Evolutionary conservation across 1,284 basidiomycete genomes (phyloP), one percentile per base, ranked within the genome.

Genomic region (Ceratobasidium papillatum): DNA sequence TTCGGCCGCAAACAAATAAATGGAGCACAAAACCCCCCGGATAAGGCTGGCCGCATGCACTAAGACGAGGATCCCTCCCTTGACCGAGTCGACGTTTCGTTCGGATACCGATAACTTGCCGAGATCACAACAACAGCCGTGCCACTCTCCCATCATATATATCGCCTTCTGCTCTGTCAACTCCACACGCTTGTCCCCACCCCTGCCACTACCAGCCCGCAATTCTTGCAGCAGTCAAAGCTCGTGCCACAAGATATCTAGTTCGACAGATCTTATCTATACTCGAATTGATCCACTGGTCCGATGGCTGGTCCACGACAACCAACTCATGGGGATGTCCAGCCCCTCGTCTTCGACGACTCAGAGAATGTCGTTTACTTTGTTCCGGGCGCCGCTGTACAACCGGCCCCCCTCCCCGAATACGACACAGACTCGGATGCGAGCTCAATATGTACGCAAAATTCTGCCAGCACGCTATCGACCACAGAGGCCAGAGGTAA

Each of bases 381-480:
- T 14, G 47, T 68, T 2, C 45, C 45, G 19, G 51, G 51, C 45
- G 12, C 25, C 45, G 30, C 25, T 14, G 25, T 36, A 38, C 25
- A 43, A 36, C 36, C 45, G 14, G 14, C 45, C 25, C 64, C 64
- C 17, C 64, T 25, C 3, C 51, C 36, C 19, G 51, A 52, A 25
- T 17, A 32, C 3, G 66, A 69, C 27, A 43, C 66, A 22, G 65
- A 68, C 19, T 58, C 66, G 17, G 66, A 69, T 38, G 27, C 52
- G 5, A 58, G 49, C 43, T 69, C 66, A 17, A 41, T 58, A 34
- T 58, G 5, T 27, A 51, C 63, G 12, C 43, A 51, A n/a, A 38
- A 65, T 11, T 69, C 66, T 9, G 66, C 66, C 25, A 69, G 66
- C 52, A 69, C 66, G 3, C 25, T 69, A 2, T 56, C 51, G 12